Percentiles rank a stretch among this genome's conserved stretches.
Conservation (phyloP, 106 monocot genomes). For the Vanilla planifolia region DNA sequence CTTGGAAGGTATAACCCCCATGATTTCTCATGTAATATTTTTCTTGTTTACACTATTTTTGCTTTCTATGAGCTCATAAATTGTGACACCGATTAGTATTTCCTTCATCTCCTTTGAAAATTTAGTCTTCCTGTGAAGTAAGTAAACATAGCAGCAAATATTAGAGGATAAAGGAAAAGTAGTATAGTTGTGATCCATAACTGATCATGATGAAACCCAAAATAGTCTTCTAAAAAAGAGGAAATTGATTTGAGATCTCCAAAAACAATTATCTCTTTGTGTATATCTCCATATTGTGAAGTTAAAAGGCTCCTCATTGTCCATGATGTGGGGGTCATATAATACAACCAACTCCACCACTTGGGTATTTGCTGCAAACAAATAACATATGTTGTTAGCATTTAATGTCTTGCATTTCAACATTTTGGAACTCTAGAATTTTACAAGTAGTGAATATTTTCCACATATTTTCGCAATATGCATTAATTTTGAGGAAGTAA, state of each 20-base stretch:
- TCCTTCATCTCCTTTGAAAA: conserved; percentile 12
- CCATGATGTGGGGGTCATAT: conserved; percentile 10
- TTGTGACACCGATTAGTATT: neutral
- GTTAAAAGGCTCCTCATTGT: conserved; percentile 8
- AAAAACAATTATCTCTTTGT: conserved; percentile 3
- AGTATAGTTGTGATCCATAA: neutral
- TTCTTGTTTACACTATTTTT: too few species aligned
- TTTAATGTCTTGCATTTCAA: too few species aligned
- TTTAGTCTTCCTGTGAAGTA: conserved; percentile 12
- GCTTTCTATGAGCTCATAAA: too few species aligned
- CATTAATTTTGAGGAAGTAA: too few species aligned
- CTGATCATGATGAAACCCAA: conserved; percentile 1
- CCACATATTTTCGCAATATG: too few species aligned
- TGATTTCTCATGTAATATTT: too few species aligned
- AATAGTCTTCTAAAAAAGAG: conserved; percentile 4
- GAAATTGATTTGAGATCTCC: conserved; percentile 1
- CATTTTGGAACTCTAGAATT: too few species aligned
- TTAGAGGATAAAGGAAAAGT: conserved; percentile 1
- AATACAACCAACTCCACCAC: conserved; percentile 15
- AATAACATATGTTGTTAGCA: too few species aligned
- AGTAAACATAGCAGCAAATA: neutral
- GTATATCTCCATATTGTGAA: conserved; percentile 17
- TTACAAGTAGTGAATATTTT: too few species aligned
- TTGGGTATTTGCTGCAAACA: conserved; percentile 8
- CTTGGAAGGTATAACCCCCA: too few species aligned